Evolutionary conservation across 129 eudicot species (phyloP), one percentile per base, ranked within the genome.

Genomic region (Pseudognaphalium luteoalbum): DNA sequence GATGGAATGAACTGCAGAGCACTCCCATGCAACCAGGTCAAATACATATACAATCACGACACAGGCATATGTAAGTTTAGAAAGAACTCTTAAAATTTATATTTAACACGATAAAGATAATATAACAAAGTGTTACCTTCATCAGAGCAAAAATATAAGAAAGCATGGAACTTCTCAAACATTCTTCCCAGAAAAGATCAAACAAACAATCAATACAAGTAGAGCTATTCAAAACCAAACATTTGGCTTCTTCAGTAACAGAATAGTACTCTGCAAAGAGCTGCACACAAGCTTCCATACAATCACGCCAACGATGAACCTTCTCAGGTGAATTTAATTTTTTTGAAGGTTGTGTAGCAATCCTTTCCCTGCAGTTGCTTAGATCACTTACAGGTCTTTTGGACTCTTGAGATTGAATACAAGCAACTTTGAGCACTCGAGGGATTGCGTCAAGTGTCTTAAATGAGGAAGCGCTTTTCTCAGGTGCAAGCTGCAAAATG

Each of bases 401-500:
- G 68, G 86, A 89, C 72, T 95, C 91, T 71, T 91, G 92, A 75
- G 87, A 86, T 83, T 85, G 94, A 76, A 91, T 72, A 82, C 94
- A 95, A 68, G 92, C 91, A 80, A 95, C 94, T 95, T 95, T 91
- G 73, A 95, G 92, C 75, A 91, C 87, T 73, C 97, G 90, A 44
- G 91, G 84, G 84, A 91, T 82, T 37, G 96, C 96, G 82, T 88
- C 88, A 75, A 95, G 92, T 76, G 88, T 72, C 82, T 87, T 95
- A 69, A 91, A 91, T 54, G 99, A 91, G 50, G 86, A 80, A 72
- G 84, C 70, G 30, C 96, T 86, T 88, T 95, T 95, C 86, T 95
- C 99, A 33, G 87, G 72, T 65, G 96, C 83, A 83, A 84, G 83
- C 71, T 81, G 94, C 82, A 91, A 78, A 74, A 91, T 85, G 47